Base-by-base conservation (phyloP, 2,329 filamentous ascomycete species). In the Didymella keratinophila region DNA sequence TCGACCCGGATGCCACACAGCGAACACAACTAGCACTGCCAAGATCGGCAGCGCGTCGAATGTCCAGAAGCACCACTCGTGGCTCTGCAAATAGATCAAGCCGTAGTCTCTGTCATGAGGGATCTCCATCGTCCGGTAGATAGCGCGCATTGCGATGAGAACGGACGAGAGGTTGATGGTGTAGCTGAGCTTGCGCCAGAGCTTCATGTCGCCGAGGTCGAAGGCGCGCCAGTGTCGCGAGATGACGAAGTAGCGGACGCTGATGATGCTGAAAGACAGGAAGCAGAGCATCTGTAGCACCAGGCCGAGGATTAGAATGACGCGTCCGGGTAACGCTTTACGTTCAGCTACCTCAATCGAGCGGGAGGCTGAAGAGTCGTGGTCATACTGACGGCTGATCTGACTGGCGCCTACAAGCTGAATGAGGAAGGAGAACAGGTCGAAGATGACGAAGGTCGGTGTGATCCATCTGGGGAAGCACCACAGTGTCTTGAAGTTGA, bases 41-140 rank as follows among this genome's bases (percentile, higher is more conserved):
- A 80, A 59, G 73, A 84, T 82, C 0, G 83, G 82, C 7, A 82
- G 58, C 0, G 80, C 78, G 58, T 85, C 83, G 14, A 85, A 80
- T 2, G 79, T 76, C 76, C 82, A 85, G 55, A 85, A 81, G 27
- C 81, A 79, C 80, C 83, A 84, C 61, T 85, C 83, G 21, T 82
- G 79, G 4, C 67, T 75, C 63, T 83, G 82, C 1, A 81, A 71
- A 62, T 85, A 85, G 16, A 79, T 77, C 7, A 82, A 71, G n/a
- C 80, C 81, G 0, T 73, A 70, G 16, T 66, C 59, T 48, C 67
- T 67, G 50, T 83, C 83, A 34, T 83, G 76, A 0, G 80, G 79
- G 58, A 84, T 85, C 62, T 86, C 83, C 46, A 82, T 76, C 4
- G 82, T 78, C n/a, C 83, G 79, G 59, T 82, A 86, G 27, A 84